Conservation (phyloP, 2,329 filamentous ascomycete species). For the Pseudogymnoascus sp. region DNA sequence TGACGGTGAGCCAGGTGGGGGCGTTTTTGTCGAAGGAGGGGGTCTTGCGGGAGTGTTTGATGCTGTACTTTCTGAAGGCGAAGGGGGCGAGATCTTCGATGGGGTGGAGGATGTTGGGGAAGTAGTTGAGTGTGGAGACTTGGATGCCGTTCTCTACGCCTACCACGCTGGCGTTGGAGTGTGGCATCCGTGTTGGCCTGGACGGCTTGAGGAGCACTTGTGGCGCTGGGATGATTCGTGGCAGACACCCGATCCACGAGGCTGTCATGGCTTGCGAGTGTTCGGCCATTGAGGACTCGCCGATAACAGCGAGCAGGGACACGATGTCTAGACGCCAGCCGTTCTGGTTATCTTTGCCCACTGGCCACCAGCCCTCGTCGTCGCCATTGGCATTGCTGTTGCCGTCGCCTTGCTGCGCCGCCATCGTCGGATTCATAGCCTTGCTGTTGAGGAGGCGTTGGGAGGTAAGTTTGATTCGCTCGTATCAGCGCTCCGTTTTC, state of each 20-base stretch:
- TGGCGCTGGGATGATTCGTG: conserved; percentile 54
- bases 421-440: neutral
- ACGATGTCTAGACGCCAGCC: conserved; percentile 55
- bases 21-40: neutral
- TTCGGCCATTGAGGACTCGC: conserved; percentile 50
- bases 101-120: conserved; percentile 53
- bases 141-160: conserved; percentile 51
- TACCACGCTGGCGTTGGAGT: conserved; percentile 45
- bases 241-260: conserved; percentile 49
- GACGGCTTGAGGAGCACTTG: conserved; percentile 52
- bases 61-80: conserved; percentile 41
- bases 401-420: neutral
- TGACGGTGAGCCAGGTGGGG: neutral
- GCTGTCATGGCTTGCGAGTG: conserved; percentile 52
- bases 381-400: neutral
- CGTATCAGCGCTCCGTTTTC: neutral
- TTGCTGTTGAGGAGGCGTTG: neutral
- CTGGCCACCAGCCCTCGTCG: conserved; percentile 35
- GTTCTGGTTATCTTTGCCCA: conserved; percentile 29
- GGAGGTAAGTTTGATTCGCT: neutral
- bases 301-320: conserved; percentile 55
- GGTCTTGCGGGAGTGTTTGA: conserved; percentile 35
- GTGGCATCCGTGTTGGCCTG: conserved; percentile 48
- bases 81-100: conserved; percentile 43
- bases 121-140: conserved; percentile 51